A percentile compares a stretch with the other conserved stretches of the same genome.
phyloP scores from a whole-genome alignment of 768 basidiomycete species.

The Leccinum obscurum region DNA sequence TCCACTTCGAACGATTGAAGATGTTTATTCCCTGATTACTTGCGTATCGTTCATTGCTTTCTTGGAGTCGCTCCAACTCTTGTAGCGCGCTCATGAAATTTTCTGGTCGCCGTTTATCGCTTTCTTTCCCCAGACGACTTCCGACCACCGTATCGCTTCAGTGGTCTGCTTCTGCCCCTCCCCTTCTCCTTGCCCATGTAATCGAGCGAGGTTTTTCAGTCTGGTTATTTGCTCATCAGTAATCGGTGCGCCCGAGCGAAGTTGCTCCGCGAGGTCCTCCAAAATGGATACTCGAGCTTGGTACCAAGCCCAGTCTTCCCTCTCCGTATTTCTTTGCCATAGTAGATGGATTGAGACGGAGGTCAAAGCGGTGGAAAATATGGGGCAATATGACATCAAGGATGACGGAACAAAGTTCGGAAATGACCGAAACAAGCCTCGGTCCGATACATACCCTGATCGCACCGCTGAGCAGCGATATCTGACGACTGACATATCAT shows the following conservation, averaged over 20 bases:
- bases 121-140: constrained; percentile 48
- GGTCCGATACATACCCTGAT: not conserved
- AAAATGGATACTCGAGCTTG: constrained; percentile 64
- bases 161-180: constrained; percentile 10
- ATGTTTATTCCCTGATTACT: constrained; percentile 11
- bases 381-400: constrained; percentile 56
- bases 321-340: constrained; percentile 47
- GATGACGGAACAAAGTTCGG: not conserved
- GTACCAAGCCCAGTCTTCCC: constrained; percentile 54
- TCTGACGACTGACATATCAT: constrained; percentile 6
- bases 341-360: constrained; percentile 70
- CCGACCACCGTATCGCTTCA: constrained; percentile 45
- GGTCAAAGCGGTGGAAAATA: constrained; percentile 59
- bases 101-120: constrained; percentile 8
- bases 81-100: constrained; percentile 39
- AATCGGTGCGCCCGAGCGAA: constrained; percentile 47
- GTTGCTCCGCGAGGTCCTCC: constrained; percentile 53
- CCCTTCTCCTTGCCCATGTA: constrained; percentile 25
- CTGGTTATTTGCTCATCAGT: constrained; percentile 52
- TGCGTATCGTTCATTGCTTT: not conserved
- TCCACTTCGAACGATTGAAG: constrained; percentile 2
- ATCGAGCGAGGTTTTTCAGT: constrained; percentile 52
- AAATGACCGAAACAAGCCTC: not conserved
- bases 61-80: constrained; percentile 33
- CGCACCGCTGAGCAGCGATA: constrained; percentile 13